Evolutionary conservation across 2,329 filamentous ascomycete genomes (phyloP), one percentile per base, ranked within the genome.

Genomic region (Sporothrix mexicana): DNA sequence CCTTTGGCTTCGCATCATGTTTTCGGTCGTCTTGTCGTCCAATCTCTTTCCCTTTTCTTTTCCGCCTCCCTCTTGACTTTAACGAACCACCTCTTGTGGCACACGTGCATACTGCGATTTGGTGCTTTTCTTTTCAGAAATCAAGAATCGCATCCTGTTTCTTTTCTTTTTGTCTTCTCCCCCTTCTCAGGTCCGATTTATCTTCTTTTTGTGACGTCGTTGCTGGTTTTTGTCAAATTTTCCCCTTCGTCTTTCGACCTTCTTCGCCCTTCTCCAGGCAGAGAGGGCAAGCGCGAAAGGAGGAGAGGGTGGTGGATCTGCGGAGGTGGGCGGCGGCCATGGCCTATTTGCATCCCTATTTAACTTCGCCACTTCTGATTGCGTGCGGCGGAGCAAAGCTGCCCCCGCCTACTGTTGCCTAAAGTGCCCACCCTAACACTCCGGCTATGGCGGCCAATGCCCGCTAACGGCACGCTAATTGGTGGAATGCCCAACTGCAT

Each of bases 261-360:
- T 17, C 23, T 25, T 53, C 59, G 43, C 59, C 20, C 12, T 15
- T 25, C 51, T 47, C 30, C 30, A 36, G 68, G 53, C 51, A 53
- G 10, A n/a, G 25, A 30, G n/a, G 17, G 36, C 67, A 45, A 30
- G n/a, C 25, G 36, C 67, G 68, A 59, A 61, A 51, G 15, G 23
- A 55, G 53, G 23, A 55, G 53, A 25, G 77, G 80, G 80, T 78
- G 81, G 81, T n/a, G 80, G 2, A 36, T 36, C 7, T 82, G 81
- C 78, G 80, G 30, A 57, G 30, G 83, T 81, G 83, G 84, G 85
- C 83, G 82, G 80, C 79, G 82, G 80, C 79, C 78, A 79, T 81
- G 82, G 81, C 82, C 83, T 87, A 86, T 88, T 86, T 88, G 86
- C 85, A 81, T 83, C 82, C 59, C 69, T 84, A 85, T 84, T 87